phyloP scores from a whole-genome alignment of 345 rosid genomes.

The Aquilaria malaccensis region DNA sequence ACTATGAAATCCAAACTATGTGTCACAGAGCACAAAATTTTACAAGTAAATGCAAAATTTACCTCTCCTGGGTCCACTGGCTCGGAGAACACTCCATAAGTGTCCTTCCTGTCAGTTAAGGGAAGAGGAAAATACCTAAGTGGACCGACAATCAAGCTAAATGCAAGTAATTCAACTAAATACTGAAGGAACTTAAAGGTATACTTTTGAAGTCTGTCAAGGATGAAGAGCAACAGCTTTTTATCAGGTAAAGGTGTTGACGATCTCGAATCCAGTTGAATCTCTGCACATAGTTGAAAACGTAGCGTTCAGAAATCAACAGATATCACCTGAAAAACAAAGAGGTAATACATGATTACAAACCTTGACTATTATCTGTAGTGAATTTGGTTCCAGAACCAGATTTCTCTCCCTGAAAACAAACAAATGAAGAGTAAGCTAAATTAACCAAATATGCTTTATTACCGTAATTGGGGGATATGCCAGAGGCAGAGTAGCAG shows the following conservation, averaged over 20 bases:
- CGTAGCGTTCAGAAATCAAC: slow-evolving; percentile 3
- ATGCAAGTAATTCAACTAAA: slow-evolving; percentile 17
- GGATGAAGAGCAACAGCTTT: slow-evolving; percentile 93
- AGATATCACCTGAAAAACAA: slow-evolving; percentile 12
- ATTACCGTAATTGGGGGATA: slow-evolving; percentile 10
- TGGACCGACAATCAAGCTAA: slow-evolving; percentile 10
- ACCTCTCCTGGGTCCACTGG: slow-evolving; percentile 74
- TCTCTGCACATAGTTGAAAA: slow-evolving; percentile 16
- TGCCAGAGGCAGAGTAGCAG: slow-evolving; percentile 19
- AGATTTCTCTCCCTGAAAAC: slow-evolving; percentile 38
- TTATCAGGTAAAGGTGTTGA: slow-evolving; percentile 92
- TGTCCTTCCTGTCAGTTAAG: slow-evolving; percentile 53
- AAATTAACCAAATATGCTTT: slow-evolving; percentile 2
- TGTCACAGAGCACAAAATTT: neutral
- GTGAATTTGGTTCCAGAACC: slow-evolving; percentile 24
- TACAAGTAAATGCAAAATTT: slow-evolving; percentile 16
- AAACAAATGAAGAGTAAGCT: neutral
- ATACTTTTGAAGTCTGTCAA: slow-evolving; percentile 98
- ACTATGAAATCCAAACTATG: neutral
- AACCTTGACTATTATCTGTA: slow-evolving; percentile 36
- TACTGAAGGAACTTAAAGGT: slow-evolving; percentile 22
- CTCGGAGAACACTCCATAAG: slow-evolving; percentile 60
- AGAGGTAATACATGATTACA: slow-evolving; percentile 13
- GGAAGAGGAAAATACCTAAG: slow-evolving; percentile 12
- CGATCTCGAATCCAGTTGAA: slow-evolving; percentile 55